A percentile compares a stretch with the other conserved stretches of the same genome.
These are phyloP conservation scores for Vitis hybrid DNA, from an alignment of 177 flowering plant genomes.

Conservation along the genomic window DNA sequence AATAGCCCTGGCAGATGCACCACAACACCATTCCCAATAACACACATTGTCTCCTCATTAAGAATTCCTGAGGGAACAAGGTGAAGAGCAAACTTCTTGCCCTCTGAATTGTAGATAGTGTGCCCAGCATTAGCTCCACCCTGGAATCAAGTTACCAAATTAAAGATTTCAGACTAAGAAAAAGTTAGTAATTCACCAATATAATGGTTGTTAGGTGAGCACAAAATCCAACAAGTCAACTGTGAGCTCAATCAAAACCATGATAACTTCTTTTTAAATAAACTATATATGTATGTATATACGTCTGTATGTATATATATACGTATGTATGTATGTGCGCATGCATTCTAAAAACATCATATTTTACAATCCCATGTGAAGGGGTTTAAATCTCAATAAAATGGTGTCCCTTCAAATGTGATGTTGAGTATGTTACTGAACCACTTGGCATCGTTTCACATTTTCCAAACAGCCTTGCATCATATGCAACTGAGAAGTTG, in stretches of 20 bases:
- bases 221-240: background rate
- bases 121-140: conserved; percentile 99
- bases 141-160: conserved; percentile 36
- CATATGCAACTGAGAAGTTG: too few relatives aligned
- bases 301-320: too few relatives aligned
- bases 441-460: too few relatives aligned
- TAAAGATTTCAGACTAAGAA: background rate
- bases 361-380: too few relatives aligned
- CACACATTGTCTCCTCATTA: conserved; percentile 85
- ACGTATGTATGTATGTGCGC: too few relatives aligned
- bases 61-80: conserved; percentile 98
- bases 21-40: conserved; percentile 97
- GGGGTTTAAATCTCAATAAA: too few relatives aligned
- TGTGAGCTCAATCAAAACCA: background rate
- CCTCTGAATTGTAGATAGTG: conserved; percentile 92
- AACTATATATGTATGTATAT: too few relatives aligned
- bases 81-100: conserved; percentile 96
- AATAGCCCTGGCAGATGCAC: conserved; percentile 93
- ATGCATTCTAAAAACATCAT: too few relatives aligned
- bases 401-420: too few relatives aligned
- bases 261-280: too few relatives aligned
- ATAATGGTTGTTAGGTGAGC: background rate
- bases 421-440: too few relatives aligned
- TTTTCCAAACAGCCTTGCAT: too few relatives aligned
- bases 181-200: background rate